These are phyloP conservation scores for Globisporangium abappressorium DNA, from an alignment of 352 stramenopile genomes.

Conservation along the genomic window DNA sequence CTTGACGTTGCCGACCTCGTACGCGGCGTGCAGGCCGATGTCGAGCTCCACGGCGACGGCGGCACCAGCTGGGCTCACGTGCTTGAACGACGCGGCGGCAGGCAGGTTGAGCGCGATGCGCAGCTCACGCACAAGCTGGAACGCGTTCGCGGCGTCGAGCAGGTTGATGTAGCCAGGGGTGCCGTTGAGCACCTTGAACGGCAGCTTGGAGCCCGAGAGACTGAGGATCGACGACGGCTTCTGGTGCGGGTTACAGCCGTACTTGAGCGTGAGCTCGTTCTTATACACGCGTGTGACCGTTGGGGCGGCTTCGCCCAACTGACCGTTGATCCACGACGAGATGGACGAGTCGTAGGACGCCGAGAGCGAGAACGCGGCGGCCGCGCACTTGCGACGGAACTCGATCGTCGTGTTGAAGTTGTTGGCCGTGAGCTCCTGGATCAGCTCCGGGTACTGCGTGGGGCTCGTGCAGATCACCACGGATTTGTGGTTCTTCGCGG, in stretches of 20 bases:
- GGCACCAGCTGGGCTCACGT: slow-evolving; percentile 96
- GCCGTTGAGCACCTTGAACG: slow-evolving; percentile 89
- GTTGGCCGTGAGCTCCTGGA: slow-evolving; percentile 91
- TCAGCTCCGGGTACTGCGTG: slow-evolving; percentile 93
- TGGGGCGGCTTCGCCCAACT: slow-evolving; percentile 72
- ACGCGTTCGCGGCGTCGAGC: slow-evolving; percentile 98
- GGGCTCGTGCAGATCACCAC: slow-evolving; percentile 97
- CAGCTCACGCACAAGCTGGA: slow-evolving; percentile 97
- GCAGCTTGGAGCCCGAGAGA: slow-evolving; percentile 62
- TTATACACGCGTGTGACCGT: slow-evolving; percentile 95
- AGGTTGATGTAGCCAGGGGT: slow-evolving; percentile 99
- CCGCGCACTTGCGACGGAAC: slow-evolving; percentile 83
- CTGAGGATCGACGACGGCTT: slow-evolving; percentile 91
- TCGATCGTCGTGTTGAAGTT: slow-evolving; percentile 90
- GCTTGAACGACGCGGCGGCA: slow-evolving; percentile 98
- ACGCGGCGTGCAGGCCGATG: slow-evolving; percentile 90
- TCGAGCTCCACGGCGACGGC: slow-evolving; percentile 97
- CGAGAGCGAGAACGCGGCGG: slow-evolving; percentile 76
- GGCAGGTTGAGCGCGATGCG: slow-evolving; percentile 91
- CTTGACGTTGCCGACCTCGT: slow-evolving; percentile 91
- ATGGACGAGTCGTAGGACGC: slow-evolving; percentile 97
- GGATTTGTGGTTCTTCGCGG: slow-evolving; percentile 99
- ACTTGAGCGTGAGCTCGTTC: slow-evolving; percentile 92
- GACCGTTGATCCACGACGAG: slow-evolving; percentile 94
- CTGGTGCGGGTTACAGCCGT: slow-evolving; percentile 99